Conservation (phyloP, 352 stramenopile genomes). For the Pythium guiyangense region DNA sequence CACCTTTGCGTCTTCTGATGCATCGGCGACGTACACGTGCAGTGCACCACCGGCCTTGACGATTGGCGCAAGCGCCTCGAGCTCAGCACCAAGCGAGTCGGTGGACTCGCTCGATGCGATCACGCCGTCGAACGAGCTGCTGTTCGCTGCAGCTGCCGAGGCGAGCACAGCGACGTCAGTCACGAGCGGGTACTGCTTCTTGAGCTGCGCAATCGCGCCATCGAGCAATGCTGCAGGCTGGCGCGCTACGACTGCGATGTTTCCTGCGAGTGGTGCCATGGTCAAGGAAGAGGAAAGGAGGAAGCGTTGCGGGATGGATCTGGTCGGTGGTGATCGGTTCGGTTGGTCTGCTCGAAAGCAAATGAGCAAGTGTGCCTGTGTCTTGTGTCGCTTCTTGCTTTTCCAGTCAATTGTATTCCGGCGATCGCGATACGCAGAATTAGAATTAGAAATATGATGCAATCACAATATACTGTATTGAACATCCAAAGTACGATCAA, state of each 20-base stretch:
- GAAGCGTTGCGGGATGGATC: no score
- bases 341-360: no score
- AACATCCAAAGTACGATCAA: not conserved
- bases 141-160: conserved; percentile 28
- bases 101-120: conserved; percentile 55
- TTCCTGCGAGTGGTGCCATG: not conserved
- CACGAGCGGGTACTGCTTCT: conserved; percentile 1
- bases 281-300: no score
- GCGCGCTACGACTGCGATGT: not conserved
- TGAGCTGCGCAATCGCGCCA: not conserved
- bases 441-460: not conserved
- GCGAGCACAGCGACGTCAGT: conserved; percentile 12
- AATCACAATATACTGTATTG: not conserved
- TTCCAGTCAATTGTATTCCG: not conserved
- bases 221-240: not conserved
- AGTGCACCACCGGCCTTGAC: conserved; percentile 49
- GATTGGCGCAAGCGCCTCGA: conserved; percentile 38
- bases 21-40: conserved; percentile 48
- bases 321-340: no score
- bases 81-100: conserved; percentile 32
- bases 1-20: conserved; percentile 60
- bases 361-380: not conserved
- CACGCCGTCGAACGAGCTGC: conserved; percentile 37
- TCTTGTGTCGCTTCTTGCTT: not conserved
- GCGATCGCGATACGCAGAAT: not conserved